phyloP scores from a whole-genome alignment of 192 early-diverging fungal species.

The Coemansia sp. region DNA sequence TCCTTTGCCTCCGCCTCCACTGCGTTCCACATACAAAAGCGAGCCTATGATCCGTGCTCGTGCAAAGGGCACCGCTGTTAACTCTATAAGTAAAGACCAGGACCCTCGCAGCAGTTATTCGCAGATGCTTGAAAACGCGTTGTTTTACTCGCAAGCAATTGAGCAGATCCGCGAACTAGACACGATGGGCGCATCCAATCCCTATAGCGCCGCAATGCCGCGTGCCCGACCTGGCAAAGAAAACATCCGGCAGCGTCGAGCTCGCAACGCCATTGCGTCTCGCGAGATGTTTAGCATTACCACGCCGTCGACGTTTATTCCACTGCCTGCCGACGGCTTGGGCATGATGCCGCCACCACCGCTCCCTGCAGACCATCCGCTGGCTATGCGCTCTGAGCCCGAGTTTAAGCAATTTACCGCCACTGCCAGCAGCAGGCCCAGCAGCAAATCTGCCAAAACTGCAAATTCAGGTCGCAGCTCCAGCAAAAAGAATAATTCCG shows the following conservation, averaged over 20 bases:
- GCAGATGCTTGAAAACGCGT: slow-evolving; percentile 48
- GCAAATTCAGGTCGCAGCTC: background rate
- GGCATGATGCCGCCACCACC: slow-evolving; percentile 1
- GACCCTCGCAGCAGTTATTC: slow-evolving; percentile 34
- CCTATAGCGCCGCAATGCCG: slow-evolving; percentile 24
- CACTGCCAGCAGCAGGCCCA: background rate
- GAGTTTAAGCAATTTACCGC: slow-evolving; percentile 15
- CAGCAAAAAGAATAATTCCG: slow-evolving; percentile 5
- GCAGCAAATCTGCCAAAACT: slow-evolving; percentile 7
- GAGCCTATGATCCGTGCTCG: slow-evolving; percentile 28
- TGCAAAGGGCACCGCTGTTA: background rate
- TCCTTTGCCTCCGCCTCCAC: slow-evolving; percentile 9
- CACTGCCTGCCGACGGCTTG: slow-evolving; percentile 10
- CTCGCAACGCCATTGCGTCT: slow-evolving; percentile 44
- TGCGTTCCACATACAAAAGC: slow-evolving; percentile 44
- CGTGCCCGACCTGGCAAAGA: slow-evolving; percentile 44
- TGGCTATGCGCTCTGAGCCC: slow-evolving; percentile 46
- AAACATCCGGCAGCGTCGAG: slow-evolving; percentile 43
- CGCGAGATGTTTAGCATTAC: slow-evolving; percentile 42
- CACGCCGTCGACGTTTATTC: slow-evolving; percentile 33
- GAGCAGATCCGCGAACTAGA: slow-evolving; percentile 40
- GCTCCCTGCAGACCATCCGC: slow-evolving; percentile 9
- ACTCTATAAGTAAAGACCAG: slow-evolving; percentile 2
- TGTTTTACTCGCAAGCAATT: slow-evolving; percentile 50
- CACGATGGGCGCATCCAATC: slow-evolving; percentile 15